Evolutionary conservation across 371 early-diverging fungal genomes (phyloP), one percentile per base, ranked within the genome.

Genomic region (Mortierella sp.): DNA sequence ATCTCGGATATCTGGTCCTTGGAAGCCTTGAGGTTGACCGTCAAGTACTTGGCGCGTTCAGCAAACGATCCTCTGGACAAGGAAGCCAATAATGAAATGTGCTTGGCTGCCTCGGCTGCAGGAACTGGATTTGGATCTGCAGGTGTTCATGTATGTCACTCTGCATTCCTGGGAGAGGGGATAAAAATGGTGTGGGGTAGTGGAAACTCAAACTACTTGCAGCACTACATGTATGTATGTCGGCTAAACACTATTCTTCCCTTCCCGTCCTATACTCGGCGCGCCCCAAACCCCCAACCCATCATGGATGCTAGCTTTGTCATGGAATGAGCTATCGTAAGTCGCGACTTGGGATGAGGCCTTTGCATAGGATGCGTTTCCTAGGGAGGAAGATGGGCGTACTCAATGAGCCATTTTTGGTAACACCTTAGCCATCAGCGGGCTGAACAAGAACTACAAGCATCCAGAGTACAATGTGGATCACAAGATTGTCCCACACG

Each of bases 91-190:
- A 84, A 85, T 21, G 88, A 93, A 57, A 96, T 96, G 96, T 86
- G 94, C 44, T 85, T 96, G 44, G 96, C 96, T 16, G 91, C 95
- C 3, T 93, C 96, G 6, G 94, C 93, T 76, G 96, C 96, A 1
- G 96, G 93, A 70, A 94, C 94, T 63, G 96, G 96, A 41, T 96
- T 96, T 65, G 96, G 96, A 57, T 95, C 95, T 67, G 96, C 95
- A 40, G 95, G 95, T 60, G 94, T 94, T 22, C 92, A 92, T 78
- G 79, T 87, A 64, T 79, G 46, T 34, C 27, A 16, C 10, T 27
- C 27, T 25, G 13, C 9, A 17, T 43, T 25, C 25, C 41, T 14
- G 2, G 17, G n/a, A n/a, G 14, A 25, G 17, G 14, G n/a, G n/a
- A 44, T 16, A 48, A 39, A 49, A 61, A 40, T 31, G 19, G n/a